A percentile compares a stretch with the other conserved stretches of the same genome.
These are phyloP conservation scores for Lomentospora prolificans DNA, from an alignment of 2,329 filamentous ascomycete species.

Conservation along the genomic window DNA sequence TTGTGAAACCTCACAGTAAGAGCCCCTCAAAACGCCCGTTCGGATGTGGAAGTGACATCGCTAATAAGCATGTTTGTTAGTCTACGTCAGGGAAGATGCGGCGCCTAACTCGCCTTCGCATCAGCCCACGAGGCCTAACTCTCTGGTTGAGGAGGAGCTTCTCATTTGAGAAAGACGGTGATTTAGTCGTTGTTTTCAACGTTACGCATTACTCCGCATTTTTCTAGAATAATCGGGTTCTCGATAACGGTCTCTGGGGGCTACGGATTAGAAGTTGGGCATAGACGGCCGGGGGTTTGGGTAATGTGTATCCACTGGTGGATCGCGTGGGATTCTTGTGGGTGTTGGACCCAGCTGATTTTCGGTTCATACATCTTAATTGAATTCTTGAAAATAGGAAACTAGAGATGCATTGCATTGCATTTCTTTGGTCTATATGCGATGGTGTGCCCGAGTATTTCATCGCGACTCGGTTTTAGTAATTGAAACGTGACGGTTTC, in stretches of 20 bases:
- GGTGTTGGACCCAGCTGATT: too few species aligned
- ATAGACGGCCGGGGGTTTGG: background rate
- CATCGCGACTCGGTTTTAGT: too few species aligned
- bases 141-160: constrained; percentile 8
- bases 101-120: background rate
- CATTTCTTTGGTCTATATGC: too few species aligned
- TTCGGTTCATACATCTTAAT: too few species aligned
- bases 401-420: too few species aligned
- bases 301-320: background rate
- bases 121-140: background rate
- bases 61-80: background rate
- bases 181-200: background rate
- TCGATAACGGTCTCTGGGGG: too few species aligned
- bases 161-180: constrained; percentile 2
- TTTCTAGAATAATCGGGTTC: background rate
- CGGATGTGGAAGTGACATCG: too few species aligned
- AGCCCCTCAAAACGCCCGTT: background rate
- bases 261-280: background rate
- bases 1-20: constrained; percentile 67
- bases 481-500: too few species aligned
- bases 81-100: background rate
- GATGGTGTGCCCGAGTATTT: too few species aligned
- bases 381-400: too few species aligned
- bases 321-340: background rate
- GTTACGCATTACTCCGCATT: background rate